Evolutionary conservation across 2,329 filamentous ascomycete genomes (phyloP), one percentile per base, ranked within the genome.

Genomic region (Dryadomyces sulphureus): DNA sequence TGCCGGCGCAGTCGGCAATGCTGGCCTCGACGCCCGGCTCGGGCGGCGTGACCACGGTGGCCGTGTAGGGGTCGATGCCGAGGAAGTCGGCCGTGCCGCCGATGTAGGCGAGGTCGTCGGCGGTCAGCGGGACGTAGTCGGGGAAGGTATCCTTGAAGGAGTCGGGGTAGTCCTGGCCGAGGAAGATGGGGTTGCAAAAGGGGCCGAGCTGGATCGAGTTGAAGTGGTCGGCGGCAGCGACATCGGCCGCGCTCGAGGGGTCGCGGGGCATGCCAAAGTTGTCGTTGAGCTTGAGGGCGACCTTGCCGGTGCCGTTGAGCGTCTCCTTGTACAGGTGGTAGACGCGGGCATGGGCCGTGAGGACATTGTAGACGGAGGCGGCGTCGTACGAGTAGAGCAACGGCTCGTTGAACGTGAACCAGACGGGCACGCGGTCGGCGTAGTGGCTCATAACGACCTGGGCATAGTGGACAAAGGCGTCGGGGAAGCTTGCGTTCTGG

Each of bases 41-140:
- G 2, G 67, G 64, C 14, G 27, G 27, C 14, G 27, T 14, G n/a
- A 76, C 67, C 0, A 75, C 67, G 0, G 68, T 71, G 0, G 72
- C 68, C 0, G 72, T 76, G 59, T 79, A 79, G 0, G 73, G 69
- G 50, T 79, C 73, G 34, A 79, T 67, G 7, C 66, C 72, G 35
- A 75, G 65, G 46, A 77, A 70, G 55, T 79, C 75, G 3, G 68
- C 64, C 0, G 70, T 75, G 7, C 66, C 64, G 19, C 65, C 62
- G 25, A 75, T 14, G 41, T 67, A 65, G 2, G 52, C 54, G n/a
- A 79, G 60, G 35, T 81, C 64, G 2, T 62, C 59, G 0, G 62
- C 51, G 1, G 61, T 73, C 25, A 79, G 57, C 0, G 66, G 65
- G 3, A 68, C 61, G 34, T 9, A 12, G n/a, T 66, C 63, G 0